Percentiles rank a stretch among this genome's conserved stretches.
phyloP scores from a whole-genome alignment of 306 rosid genomes.

The Rosa persica region DNA sequence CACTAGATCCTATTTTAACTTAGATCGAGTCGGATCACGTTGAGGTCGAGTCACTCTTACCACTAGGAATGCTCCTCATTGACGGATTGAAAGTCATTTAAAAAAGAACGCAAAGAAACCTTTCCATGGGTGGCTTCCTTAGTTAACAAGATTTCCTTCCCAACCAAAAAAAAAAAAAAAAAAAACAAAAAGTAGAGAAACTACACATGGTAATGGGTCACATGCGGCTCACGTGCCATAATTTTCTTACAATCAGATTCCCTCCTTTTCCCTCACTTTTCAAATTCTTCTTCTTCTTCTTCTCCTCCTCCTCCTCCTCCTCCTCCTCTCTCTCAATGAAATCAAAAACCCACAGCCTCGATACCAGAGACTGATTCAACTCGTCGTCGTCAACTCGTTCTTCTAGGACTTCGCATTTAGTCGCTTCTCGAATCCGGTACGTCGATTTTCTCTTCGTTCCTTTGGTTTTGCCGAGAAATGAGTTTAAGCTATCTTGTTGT shows the following conservation, averaged over 20 bases:
- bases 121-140: too few relatives aligned
- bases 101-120: too few relatives aligned
- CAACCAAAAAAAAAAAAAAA: too few relatives aligned
- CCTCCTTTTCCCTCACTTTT: background rate
- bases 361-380: slow-evolving; percentile 32
- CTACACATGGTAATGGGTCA: background rate
- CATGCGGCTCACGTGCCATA: background rate
- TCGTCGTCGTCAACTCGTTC: slow-evolving; percentile 24
- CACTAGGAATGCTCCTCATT: background rate
- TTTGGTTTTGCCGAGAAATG: background rate
- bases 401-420: slow-evolving; percentile 31
- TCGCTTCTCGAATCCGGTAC: slow-evolving; percentile 24
- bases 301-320: background rate
- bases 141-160: too few relatives aligned
- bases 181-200: too few relatives aligned
- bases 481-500: background rate
- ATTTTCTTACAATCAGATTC: background rate
- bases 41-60: too few relatives aligned
- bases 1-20: too few relatives aligned
- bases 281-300: background rate
- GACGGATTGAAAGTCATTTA: background rate
- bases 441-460: slow-evolving; percentile 5
- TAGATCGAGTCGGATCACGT: too few relatives aligned
- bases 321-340: background rate
- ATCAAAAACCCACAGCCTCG: background rate